These are phyloP conservation scores for Phaeotremella fagi DNA, from an alignment of 768 basidiomycete genomes.

Conservation along the genomic window DNA sequence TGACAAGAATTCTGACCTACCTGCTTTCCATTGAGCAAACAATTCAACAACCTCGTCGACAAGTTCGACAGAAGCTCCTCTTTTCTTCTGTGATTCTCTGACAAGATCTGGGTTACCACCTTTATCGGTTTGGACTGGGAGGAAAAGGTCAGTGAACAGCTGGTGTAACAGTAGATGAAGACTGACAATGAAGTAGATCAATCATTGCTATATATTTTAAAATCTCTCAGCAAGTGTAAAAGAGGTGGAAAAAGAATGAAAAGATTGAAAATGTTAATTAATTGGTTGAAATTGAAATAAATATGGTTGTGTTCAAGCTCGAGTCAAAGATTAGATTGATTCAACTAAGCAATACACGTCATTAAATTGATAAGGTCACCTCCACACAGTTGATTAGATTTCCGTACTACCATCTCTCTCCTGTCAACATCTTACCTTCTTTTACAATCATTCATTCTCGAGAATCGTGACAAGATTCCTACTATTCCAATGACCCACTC, in stretches of 20 bases:
- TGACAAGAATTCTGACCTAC: too few relatives aligned
- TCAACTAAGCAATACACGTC: neutral
- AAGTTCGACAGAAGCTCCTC: constrained; percentile 80
- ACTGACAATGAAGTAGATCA: neutral
- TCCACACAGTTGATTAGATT: too few relatives aligned
- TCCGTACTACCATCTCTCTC: too few relatives aligned
- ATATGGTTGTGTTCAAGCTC: too few relatives aligned
- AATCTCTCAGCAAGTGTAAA: neutral
- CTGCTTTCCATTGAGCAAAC: constrained; percentile 90
- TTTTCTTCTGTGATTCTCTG: constrained; percentile 83
- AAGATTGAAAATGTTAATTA: too few relatives aligned
- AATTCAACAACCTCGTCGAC: constrained; percentile 91
- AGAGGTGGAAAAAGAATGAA: too few relatives aligned
- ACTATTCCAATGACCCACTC: too few relatives aligned
- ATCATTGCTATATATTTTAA: neutral
- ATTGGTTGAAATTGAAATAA: too few relatives aligned
- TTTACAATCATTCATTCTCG: too few relatives aligned
- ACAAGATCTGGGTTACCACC: constrained; percentile 90
- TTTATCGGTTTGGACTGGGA: constrained; percentile 46
- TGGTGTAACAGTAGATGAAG: neutral
- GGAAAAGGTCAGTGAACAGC: neutral
- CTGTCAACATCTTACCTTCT: too few relatives aligned
- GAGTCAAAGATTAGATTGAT: neutral
- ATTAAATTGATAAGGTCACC: neutral
- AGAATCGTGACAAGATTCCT: too few relatives aligned